Evolutionary conservation across 768 basidiomycete species (phyloP), one percentile per base, ranked within the genome.

Genomic region (Amanita subjunquillea): DNA sequence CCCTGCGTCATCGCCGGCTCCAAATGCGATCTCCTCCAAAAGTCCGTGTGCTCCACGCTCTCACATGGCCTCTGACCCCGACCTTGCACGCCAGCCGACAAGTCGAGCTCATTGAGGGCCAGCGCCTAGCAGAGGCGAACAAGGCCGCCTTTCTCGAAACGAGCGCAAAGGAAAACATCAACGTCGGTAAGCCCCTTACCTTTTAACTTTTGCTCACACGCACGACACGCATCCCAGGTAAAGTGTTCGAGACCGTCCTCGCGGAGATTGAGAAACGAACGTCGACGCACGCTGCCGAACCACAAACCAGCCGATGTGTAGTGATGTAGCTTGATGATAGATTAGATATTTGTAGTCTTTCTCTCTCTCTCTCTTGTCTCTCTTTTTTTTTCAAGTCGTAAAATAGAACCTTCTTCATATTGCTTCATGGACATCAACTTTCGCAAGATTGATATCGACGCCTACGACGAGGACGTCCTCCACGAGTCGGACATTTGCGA

Each of bases 1-100:
- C 91, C 94, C 13, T 92, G 92, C 66, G 91, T 97, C 41, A 83
- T 97, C 57, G 94, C 95, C 46, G 94, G 93, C 34, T 85, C 94
- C 56, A 97, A 97, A 75, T 74, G 77, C 42, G 95, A 98, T 73
- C 71, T 97, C 58, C 71, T 75, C 42, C 74, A 76, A 58, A 81
- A 82, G 91, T 91, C 60, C 56, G 81, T 72, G 36, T 13, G 42
- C 53, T 38, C 53, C 41, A 56, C 56, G 40, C 56, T 54, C 55
- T 54, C 17, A 39, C 46, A 55, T 53, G 46, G 51, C 56, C 55
- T 15, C 55, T 59, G 22, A 43, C 60, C 57, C 27, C 59, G 50
- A 27, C 59, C 41, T 13, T 45, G 30, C 34, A 40, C 36, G 51
- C 45, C 48, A 79, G 71, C 58, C 85, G 90, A 64, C 87, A 89